Conservation (phyloP, 2,329 filamentous ascomycete species). For the Penicillium frequentans region DNA sequence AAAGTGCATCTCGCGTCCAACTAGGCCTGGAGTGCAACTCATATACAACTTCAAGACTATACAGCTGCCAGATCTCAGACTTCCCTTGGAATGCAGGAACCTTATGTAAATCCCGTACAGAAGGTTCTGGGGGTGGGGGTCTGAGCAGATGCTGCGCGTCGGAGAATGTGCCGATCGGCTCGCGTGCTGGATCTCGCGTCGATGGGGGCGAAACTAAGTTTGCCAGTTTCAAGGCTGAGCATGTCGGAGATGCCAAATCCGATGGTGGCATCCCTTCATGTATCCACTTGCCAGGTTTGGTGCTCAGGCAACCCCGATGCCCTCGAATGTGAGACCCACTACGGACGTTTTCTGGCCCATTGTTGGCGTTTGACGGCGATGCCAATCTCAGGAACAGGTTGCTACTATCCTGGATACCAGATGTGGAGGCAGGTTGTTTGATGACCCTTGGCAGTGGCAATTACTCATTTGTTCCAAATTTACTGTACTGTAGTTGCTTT, state of each 20-base stretch:
- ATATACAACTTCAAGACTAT: background rate
- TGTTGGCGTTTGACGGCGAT: background rate
- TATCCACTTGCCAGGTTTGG: slow-evolving; percentile 10
- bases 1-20: background rate
- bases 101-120: slow-evolving; percentile 4
- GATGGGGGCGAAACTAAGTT: slow-evolving; percentile 8
- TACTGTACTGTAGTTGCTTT: background rate
- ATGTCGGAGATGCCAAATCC: slow-evolving; percentile 4
- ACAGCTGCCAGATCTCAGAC: slow-evolving; percentile 1
- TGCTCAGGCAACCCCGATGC: slow-evolving; percentile 12
- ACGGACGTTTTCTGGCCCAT: background rate
- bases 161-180: slow-evolving; percentile 13
- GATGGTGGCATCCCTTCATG: background rate
- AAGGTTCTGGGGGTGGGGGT: slow-evolving; percentile 15
- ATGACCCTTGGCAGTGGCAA: background rate
- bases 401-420: background rate
- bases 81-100: slow-evolving; percentile 18
- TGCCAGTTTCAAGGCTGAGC: slow-evolving; percentile 4
- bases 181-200: slow-evolving; percentile 14
- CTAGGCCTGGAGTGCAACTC: background rate
- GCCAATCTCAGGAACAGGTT: background rate
- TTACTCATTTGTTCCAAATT: background rate
- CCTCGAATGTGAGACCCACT: slow-evolving; percentile 5
- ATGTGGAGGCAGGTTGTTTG: background rate
- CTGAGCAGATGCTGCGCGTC: slow-evolving; percentile 2